Base-by-base conservation (phyloP, 208 protist genomes). In the Tritrichomonas musculus region DNA sequence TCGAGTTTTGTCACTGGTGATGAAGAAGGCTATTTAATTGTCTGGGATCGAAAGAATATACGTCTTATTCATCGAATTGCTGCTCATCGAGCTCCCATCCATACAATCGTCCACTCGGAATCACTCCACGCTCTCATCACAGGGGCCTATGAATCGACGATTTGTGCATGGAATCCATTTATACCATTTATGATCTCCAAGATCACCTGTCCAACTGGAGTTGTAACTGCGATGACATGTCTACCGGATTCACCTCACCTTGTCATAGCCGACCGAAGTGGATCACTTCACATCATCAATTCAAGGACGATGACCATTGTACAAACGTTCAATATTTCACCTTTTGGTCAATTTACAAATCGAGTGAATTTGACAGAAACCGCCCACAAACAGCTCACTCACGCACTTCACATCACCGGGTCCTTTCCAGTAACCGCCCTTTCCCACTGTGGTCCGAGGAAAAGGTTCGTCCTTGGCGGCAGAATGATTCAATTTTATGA, bases 401-500 rank as follows among this genome's bases (percentile, higher is more conserved):
- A 39, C 27, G 9, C 47, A 13, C 30, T 88, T 1, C 77, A 57
- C 0, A 57, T 47, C 33, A 88, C 77, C 33, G 77, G 77, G n/a
- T 27, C 41, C 3, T 88, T 57, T 20, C 77, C 77, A 55, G 47
- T 88, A 1, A 57, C 77, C 17, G 44, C 77, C 1, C 20, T 88
- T n/a, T 88, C 41, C 1, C 77, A 88, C 57, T 88, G 77, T 57
- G 77, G 77, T 1, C 77, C 41, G 17, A 53, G 47, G 27, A 88
- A 88, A 30, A 53, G 77, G 4, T 88, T 88, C 27, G 47, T 88
- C 9, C 41, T 88, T 14, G 77, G 77, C 4, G 77, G 77, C 22
- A 88, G 77, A 88, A 88, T 88, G 77, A 88, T 88, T 39, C 44
- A 49, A 17, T 88, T 88, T 57, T 88, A 88, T 57, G 77, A 88